Percentiles rank a stretch among this genome's conserved stretches.
Evolutionary conservation across 2,329 filamentous ascomycete genomes (phyloP).

Genomic region (Trichoderma gracile): DNA sequence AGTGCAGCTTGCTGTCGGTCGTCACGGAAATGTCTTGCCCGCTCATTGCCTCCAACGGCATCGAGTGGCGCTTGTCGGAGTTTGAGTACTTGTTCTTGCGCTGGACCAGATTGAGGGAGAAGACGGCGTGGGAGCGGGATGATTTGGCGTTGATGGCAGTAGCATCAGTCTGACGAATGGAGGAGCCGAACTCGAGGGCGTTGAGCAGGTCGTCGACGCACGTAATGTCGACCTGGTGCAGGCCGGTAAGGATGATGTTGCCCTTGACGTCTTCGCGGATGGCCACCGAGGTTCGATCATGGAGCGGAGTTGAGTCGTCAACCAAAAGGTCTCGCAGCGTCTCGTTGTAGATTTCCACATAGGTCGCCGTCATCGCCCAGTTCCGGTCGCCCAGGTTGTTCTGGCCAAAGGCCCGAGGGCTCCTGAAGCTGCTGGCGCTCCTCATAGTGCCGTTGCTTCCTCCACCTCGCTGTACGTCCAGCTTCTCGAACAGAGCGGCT

Average conservation of each 20-base stretch:
- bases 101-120: conserved; percentile 90
- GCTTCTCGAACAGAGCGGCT: conserved; percentile 80
- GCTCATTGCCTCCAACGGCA: conserved; percentile 78
- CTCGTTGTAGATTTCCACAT: conserved; percentile 98
- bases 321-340: conserved; percentile 87
- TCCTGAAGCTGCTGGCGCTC: conserved; percentile 61
- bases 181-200: conserved; percentile 87
- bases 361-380: conserved; percentile 92
- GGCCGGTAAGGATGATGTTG: conserved; percentile 87
- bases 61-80: conserved; percentile 81
- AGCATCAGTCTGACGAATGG: conserved; percentile 92
- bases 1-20: conserved; percentile 96
- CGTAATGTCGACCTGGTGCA: conserved; percentile 85
- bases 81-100: conserved; percentile 66
- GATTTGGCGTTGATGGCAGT: conserved; percentile 98
- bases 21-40: conserved; percentile 69
- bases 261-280: conserved; percentile 95
- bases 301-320: conserved; percentile 66
- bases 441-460: conserved; percentile 51
- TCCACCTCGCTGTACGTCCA: conserved; percentile 62
- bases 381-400: conserved; percentile 65
- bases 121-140: conserved; percentile 95
- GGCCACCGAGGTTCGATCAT: conserved; percentile 76
- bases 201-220: conserved; percentile 88
- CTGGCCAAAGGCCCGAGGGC: conserved; percentile 68